Base-by-base conservation (phyloP, 2,329 filamentous ascomycete species). In the Knufia fluminis region DNA sequence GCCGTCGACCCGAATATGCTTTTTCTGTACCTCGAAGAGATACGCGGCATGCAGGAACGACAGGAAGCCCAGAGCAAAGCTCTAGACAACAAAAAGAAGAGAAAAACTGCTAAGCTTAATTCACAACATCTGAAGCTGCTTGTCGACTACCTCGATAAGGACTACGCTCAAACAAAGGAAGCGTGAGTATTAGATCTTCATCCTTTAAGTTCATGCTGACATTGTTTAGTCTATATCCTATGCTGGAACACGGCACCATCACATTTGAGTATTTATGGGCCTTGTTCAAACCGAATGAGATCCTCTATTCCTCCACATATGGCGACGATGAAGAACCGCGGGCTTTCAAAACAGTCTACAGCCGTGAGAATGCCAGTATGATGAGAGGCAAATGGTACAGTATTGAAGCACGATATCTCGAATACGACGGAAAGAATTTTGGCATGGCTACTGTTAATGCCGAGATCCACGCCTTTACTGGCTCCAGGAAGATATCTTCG, bases 191-290 rank as follows among this genome's bases (percentile, higher is more conserved):
- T 12, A 3, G 12, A 40, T 9, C 22, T n/a, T 10, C 10, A 9
- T 12, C 4, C n/a, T 20, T 20, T 12, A 10, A 22, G 4, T 3
- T 7, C 14, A n/a, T 26, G 24, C 40, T 42, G 14, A 42, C 40
- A 10, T 17, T 17, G 2, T 2, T 3, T 12, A 42, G 40, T 1
- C 74, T 95, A 0, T 83, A 89, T 57, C 85, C 87, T 0, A 79
- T 95, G 68, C 72, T 94, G 1, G 78, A 88, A 55, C 85, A 83
- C 26, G 48, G 46, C 22, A 51, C 45, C 40, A 59, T 59, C 41
- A 94, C 87, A 0, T 95, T 90, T 58, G 87, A 95, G 50, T 75
- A 94, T 2, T 71, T 94, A 1, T 94, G 89, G 89, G 87, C 88
- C 0, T 69, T 95, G 2, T 94, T 85, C 76, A 94, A 92, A 61